phyloP scores from a whole-genome alignment of 768 basidiomycete species.

The Strobilomyces dryophilus region DNA sequence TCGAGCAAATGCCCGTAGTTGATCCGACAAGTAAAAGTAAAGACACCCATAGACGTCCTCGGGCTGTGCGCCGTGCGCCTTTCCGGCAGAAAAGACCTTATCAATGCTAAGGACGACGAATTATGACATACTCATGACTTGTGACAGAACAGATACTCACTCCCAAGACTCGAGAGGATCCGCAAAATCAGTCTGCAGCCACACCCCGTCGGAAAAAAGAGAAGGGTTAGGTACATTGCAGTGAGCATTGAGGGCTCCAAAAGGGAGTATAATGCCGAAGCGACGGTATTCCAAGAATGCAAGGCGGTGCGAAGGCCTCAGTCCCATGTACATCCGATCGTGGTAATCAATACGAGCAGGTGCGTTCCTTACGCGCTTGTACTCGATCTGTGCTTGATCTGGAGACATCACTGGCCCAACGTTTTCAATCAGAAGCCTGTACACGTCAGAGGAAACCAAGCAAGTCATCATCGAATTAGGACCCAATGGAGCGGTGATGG shows the following conservation, averaged over 20 bases:
- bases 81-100: constrained; percentile 37
- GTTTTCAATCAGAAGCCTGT: constrained; percentile 14
- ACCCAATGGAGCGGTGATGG: constrained; percentile 10
- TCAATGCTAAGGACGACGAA: constrained; percentile 30
- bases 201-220: constrained; percentile 44
- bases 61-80: constrained; percentile 32
- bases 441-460: constrained; percentile 3
- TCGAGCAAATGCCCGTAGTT: constrained; percentile 35
- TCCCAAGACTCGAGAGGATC: constrained; percentile 51
- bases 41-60: constrained; percentile 51
- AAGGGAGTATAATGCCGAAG: constrained; percentile 46
- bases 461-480: constrained; percentile 17
- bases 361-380: constrained; percentile 33
- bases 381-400: constrained; percentile 29
- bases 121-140: not conserved
- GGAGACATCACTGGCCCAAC: constrained; percentile 14
- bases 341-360: constrained; percentile 38
- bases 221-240: constrained; percentile 42
- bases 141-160: constrained; percentile 24
- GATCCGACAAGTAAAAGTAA: constrained; percentile 41
- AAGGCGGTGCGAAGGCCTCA: constrained; percentile 44
- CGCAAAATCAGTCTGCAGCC: constrained; percentile 38
- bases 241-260: constrained; percentile 39
- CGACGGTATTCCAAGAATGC: constrained; percentile 38
- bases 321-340: constrained; percentile 36